Evolutionary conservation across 2,329 filamentous ascomycete species (phyloP).

Genomic region (Chaetomiaceae sp.): DNA sequence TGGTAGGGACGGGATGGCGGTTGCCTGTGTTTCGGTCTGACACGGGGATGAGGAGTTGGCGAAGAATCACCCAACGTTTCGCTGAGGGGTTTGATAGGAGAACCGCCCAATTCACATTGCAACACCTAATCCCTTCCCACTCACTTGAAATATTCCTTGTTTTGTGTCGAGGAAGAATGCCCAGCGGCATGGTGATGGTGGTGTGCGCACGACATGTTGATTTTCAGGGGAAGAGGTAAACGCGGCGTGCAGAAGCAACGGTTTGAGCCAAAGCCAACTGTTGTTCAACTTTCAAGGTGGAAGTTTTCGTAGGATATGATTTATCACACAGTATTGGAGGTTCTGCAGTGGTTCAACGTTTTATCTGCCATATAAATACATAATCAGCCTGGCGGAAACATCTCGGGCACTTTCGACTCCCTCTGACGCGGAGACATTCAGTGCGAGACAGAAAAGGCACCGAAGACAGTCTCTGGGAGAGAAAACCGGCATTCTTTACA

Average conservation of each 20-base stretch:
- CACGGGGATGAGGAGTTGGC: too few species aligned
- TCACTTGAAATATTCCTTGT: constrained; percentile 42
- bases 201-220: not conserved
- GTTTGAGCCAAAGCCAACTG: too few species aligned
- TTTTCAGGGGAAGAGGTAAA: not conserved
- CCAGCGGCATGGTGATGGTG: not conserved
- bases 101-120: too few species aligned
- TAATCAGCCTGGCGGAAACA: constrained; percentile 12
- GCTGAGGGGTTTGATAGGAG: too few species aligned
- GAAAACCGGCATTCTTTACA: not conserved
- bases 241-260: too few species aligned
- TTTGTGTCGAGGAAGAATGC: constrained; percentile 22
- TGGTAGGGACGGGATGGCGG: too few species aligned
- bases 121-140: too few species aligned
- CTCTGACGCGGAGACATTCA: not conserved
- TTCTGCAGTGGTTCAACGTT: not conserved
- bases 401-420: constrained; percentile 17
- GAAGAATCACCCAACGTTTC: too few species aligned
- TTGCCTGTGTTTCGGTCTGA: too few species aligned
- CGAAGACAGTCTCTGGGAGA: not conserved
- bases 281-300: too few species aligned
- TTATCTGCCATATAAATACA: constrained; percentile 1
- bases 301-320: too few species aligned
- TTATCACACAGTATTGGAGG: not conserved
- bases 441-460: not conserved